phyloP scores from a whole-genome alignment of 305 asterid genomes.

The Plantago coronopus region DNA sequence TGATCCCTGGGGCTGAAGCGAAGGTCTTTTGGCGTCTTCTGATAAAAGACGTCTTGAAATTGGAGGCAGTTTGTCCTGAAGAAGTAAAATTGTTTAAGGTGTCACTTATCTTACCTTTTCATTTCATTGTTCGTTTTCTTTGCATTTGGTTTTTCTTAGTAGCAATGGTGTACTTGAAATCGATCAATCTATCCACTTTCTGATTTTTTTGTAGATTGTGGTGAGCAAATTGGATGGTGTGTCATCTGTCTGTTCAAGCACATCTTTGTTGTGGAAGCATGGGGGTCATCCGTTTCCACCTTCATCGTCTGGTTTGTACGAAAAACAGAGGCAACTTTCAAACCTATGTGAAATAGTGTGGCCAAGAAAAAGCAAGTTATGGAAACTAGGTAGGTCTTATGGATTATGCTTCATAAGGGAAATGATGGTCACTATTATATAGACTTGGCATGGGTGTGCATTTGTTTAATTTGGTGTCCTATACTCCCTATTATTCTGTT shows the following conservation, averaged over 20 bases:
- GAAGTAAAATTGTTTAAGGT: constrained; percentile 63
- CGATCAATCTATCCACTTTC: not conserved
- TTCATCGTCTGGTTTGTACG: constrained; percentile 61
- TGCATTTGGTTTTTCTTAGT: not conserved
- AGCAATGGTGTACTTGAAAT: not conserved
- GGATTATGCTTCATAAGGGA: constrained; percentile 8
- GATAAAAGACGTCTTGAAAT: constrained; percentile 47
- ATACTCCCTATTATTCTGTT: not conserved
- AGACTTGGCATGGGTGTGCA: constrained; percentile 13
- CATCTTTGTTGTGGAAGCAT: constrained; percentile 77
- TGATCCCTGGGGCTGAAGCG: constrained; percentile 6
- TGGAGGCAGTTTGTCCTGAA: constrained; percentile 46
- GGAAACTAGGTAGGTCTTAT: constrained; percentile 43
- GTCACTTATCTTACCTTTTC: constrained; percentile 24
- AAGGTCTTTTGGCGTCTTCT: constrained; percentile 55
- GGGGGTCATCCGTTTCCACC: constrained; percentile 90
- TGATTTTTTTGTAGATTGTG: constrained; percentile 43
- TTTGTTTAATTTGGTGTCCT: not conserved
- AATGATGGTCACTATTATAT: constrained; percentile 11
- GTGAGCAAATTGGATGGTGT: constrained; percentile 36
- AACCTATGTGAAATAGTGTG: constrained; percentile 57
- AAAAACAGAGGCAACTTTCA: constrained; percentile 53
- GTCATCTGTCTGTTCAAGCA: constrained; percentile 46
- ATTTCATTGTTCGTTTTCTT: constrained; percentile 8
- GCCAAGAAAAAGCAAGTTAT: constrained; percentile 46